These are phyloP conservation scores for Yamadazyma kanchanaburiensis DNA, from an alignment of 1,139 yeast species.

Conservation along the genomic window DNA sequence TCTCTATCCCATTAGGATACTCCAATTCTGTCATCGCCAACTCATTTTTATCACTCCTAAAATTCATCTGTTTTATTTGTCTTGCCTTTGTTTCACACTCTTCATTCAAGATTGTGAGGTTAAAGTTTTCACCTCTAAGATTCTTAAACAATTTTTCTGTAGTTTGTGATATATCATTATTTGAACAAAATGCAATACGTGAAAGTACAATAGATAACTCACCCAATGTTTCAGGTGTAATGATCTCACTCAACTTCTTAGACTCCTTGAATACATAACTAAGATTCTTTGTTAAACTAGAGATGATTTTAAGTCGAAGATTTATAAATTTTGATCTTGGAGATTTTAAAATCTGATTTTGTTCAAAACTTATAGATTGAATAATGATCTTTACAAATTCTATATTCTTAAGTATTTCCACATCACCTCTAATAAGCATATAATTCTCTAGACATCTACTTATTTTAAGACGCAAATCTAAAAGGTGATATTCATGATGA, in stretches of 20 bases:
- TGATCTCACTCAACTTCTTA: slow-evolving; percentile 27
- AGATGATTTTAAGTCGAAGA: slow-evolving; percentile 41
- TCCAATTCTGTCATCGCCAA: slow-evolving; percentile 37
- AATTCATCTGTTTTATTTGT: slow-evolving; percentile 31
- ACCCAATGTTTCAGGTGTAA: slow-evolving; percentile 41
- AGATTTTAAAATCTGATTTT: slow-evolving; percentile 40
- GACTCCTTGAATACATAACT: slow-evolving; percentile 32
- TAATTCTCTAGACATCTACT: slow-evolving; percentile 44
- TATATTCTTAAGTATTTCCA: slow-evolving; percentile 30
- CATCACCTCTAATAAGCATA: slow-evolving; percentile 28
- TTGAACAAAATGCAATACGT: slow-evolving; percentile 55
- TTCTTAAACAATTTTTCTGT: slow-evolving; percentile 31
- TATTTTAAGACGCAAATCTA: slow-evolving; percentile 38
- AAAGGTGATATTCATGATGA: slow-evolving; percentile 42
- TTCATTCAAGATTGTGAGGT: slow-evolving; percentile 33
- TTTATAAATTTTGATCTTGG: slow-evolving; percentile 46
- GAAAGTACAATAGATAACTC: slow-evolving; percentile 52
- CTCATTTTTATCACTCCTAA: slow-evolving; percentile 9
- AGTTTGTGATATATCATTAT: slow-evolving; percentile 28
- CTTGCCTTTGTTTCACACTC: slow-evolving; percentile 42
- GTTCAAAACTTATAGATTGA: slow-evolving; percentile 50
- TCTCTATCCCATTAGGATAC: slow-evolving; percentile 56
- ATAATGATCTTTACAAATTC: slow-evolving; percentile 43
- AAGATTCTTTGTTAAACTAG: slow-evolving; percentile 30
- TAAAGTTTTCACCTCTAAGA: slow-evolving; percentile 23